Evolutionary conservation across 306 rosid species (phyloP).

Genomic region (Cajanus cajan): DNA sequence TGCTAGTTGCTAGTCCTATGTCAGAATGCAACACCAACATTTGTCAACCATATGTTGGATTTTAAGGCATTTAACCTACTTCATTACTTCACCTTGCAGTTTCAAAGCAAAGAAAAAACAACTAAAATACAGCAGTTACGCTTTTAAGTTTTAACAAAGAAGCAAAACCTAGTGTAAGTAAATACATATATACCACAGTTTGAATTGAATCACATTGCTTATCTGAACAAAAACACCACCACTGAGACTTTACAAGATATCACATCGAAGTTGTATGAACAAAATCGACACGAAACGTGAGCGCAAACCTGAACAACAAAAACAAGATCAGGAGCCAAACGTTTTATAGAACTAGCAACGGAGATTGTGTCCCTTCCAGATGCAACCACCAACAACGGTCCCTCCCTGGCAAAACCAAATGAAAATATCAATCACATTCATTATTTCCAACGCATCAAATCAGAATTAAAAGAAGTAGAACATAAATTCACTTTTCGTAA

Average conservation of each 20-base stretch:
- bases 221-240: background rate
- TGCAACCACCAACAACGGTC: conserved; percentile 89
- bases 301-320: conserved; percentile 83
- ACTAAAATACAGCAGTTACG: background rate
- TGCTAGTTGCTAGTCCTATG: background rate
- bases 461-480: conserved; percentile 21
- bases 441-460: conserved; percentile 1
- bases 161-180: background rate
- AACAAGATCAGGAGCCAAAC: conserved; percentile 69
- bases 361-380: conserved; percentile 90
- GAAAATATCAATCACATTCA: conserved; percentile 21
- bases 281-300: conserved; percentile 4
- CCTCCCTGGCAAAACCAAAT: conserved; percentile 51
- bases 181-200: background rate
- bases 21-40: conserved; percentile 8
- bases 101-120: conserved; percentile 1
- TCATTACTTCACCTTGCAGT: background rate
- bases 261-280: background rate
- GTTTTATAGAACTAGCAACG: conserved; percentile 77
- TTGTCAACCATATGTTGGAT: background rate
- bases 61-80: background rate
- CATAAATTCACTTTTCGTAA: conserved; percentile 61
- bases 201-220: conserved; percentile 5
- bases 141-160: background rate
- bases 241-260: conserved; percentile 1